Base-by-base conservation (phyloP, 2,329 filamentous ascomycete genomes). In the Aureobasidium sp. region DNA sequence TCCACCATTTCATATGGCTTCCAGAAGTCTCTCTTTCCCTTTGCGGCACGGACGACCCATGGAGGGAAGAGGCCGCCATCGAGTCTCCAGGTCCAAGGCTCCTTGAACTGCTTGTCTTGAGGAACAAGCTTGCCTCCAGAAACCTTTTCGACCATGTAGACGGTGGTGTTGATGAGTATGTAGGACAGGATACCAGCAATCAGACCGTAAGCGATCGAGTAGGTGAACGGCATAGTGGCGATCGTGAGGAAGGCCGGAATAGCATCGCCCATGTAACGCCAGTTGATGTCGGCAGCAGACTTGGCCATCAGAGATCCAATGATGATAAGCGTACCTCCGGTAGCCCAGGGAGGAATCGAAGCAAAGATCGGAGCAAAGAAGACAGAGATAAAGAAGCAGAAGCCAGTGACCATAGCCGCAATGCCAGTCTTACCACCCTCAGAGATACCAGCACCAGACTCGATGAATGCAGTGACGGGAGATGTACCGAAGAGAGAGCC, bases 341-440 rank as follows among this genome's bases (percentile, higher is more conserved):
- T 96, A 2, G 91, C 91, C 89, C 90, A 95, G 0, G 90, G 87
- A 5, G 91, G 91, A 63, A 95, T 94, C 0, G 89, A 92, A 10
- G 91, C 90, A 71, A 95, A 95, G 63, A 95, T 93, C 0, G 91
- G 91, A 0, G 91, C 90, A 72, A 95, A 95, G 80, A 95, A 95
- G 65, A 95, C 83, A 63, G 89, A 85, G 71, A 95, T 84, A 77
- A 96, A 88, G 79, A 96, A 96, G 76, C 88, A 92, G 55, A 95
- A 62, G 5, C 91, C 91, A 0, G 89, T 87, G 17, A 84, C 79
- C 73, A 93, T 89, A 51, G 90, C 86, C 0, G 90, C 94, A n/a
- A 96, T 76, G 17, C 91, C 91, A 0, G 91, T 95, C 70, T 87
- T 87, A 48, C 90, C 91, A 57, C 91, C 91, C 74, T 96, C 91